phyloP scores from a whole-genome alignment of 805 yeast genomes.

The Candida namnaoensis region DNA sequence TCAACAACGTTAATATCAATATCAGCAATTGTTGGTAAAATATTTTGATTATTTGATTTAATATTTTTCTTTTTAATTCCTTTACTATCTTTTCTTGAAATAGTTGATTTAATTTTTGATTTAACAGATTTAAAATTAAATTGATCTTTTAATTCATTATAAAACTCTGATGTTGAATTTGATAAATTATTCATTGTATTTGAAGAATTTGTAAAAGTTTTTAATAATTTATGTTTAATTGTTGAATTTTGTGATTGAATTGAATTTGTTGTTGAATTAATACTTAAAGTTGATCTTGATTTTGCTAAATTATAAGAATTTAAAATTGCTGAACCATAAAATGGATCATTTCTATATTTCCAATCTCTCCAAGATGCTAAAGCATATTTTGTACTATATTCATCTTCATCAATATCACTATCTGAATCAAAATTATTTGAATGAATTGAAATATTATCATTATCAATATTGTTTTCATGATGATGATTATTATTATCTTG shows the following conservation, averaged over 20 bases:
- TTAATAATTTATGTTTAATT: constrained; percentile 3
- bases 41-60: too few species aligned
- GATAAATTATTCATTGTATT: too few species aligned
- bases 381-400: constrained; percentile 20
- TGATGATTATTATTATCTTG: constrained; percentile 4
- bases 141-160: too few species aligned
- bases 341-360: constrained; percentile 69
- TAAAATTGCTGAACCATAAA: constrained; percentile 36
- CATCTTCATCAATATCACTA: constrained; percentile 1
- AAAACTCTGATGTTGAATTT: too few species aligned
- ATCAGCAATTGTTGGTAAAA: too few species aligned
- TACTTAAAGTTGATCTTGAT: constrained; percentile 15
- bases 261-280: constrained; percentile 1
- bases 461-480: constrained; percentile 2
- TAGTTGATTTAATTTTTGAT: too few species aligned
- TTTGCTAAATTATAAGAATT: constrained; percentile 20
- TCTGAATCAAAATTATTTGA: constrained; percentile 2
- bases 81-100: too few species aligned
- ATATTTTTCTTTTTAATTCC: too few species aligned
- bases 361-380: constrained; percentile 90
- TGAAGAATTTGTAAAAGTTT: not conserved
- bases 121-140: too few species aligned
- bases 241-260: constrained; percentile 3
- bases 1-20: too few species aligned
- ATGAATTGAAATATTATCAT: not conserved